Base-by-base conservation (phyloP, 345 rosid genomes). In the Eutrema yunnanense region DNA sequence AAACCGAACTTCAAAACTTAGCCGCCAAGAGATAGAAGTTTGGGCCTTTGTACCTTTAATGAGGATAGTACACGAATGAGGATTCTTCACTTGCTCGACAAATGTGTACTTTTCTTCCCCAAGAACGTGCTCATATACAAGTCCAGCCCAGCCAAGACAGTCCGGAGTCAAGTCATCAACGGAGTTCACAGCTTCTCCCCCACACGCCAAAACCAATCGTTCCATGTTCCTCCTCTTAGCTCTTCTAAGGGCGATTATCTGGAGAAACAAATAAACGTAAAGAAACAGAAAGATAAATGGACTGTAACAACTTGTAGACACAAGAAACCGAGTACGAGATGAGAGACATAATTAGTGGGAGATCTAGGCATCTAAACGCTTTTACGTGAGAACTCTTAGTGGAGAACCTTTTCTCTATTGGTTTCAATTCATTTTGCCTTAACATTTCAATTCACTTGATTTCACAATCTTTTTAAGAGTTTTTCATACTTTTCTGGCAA, bases 181-280 rank as follows among this genome's bases (percentile, higher is more conserved):
- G 43, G 94, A 92, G 59, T 90, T 92, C 71, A 96, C 90, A 77
- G 92, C 97, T 77, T 92, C 98, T 77, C 99, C 99, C 59, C 98
- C 99, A 81, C 98, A 92, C 51, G 97, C 94, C 83, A 96, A 83
- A 60, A 90, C 88, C 81, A 96, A 77, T 40, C 98, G 87, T 82
- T 96, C 99, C 98, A 96, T 92, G 80, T 96, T 92, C 86, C 99
- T 96, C 73, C 92, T 84, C 88, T 96, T 96, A 4, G 99, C 98
- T 84, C 99, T 88, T 82, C 98, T 78, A 27, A 96, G 97, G 65
- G 99, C 98, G 83, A 96, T 69, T 67, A 96, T 92, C 99, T 95
- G 64, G 61, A 80, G 49, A 66, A 16, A 51, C 41, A 64, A 42
- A 43, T 41, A 22, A 71, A 53, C 71, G 59, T 53, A 44, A 47